Evolutionary conservation across 2,329 filamentous ascomycete species (phyloP), one percentile per base, ranked within the genome.

Genomic region (Chaetomium sp.): DNA sequence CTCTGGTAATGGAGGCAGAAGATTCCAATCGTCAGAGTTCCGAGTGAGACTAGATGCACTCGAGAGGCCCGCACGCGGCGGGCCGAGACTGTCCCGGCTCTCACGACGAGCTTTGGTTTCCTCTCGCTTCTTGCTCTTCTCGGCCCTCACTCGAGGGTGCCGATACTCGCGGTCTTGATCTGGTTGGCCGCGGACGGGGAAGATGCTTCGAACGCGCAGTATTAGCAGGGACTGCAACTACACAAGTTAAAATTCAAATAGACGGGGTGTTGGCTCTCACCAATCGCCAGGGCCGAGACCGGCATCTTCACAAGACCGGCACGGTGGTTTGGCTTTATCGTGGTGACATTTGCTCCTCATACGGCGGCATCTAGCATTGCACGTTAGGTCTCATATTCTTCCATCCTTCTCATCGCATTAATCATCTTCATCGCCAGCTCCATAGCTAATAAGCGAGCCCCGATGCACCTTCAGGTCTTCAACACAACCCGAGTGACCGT

Each of bases 331-430:
- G 4, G 69, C 72, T 50, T 73, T 76, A 7, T 79, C 75, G 60
- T 80, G 77, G 14, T 77, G 63, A 61, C 79, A 82, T 68, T 80
- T 82, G 65, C 76, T 80, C 57, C 79, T 75, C 72, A 81, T 77
- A 37, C 78, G 76, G 37, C 79, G 78, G 59, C 79, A 82, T 70
- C 77, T 79, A 40, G 46, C 45, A 48, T 49, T 50, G 19, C 11
- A 32, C 32, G 55, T 59, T 36, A 54, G 36, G 40, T 27, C 19
- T 27, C 19, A 27, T 27, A 27, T 27, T 3, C 19, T 27, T 27
- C 19, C 19, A 27, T 27, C 19, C 19, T 27, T 27, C 19, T 27
- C 19, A 27, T 27, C 19, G 19, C 19, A 27, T 27, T 27, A 27
- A 27, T 27, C 19, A 27, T 27, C 19, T 27, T 27, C 19, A 27